Evolutionary conservation across 495 filamentous ascomycete species (phyloP).

Genomic region (Bathelium albidoporum): DNA sequence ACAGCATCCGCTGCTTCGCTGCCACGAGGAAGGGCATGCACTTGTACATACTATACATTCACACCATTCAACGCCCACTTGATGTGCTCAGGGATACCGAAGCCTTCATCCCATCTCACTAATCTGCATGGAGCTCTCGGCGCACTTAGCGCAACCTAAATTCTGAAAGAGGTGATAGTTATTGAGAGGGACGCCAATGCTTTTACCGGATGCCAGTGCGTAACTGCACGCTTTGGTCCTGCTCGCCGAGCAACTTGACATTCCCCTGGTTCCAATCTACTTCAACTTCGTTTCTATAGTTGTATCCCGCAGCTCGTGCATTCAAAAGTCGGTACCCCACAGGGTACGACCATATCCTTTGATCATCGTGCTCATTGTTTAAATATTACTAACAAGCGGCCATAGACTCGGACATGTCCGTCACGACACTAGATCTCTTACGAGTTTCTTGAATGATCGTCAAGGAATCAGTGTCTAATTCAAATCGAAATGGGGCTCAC

Average conservation of each 20-base stretch:
- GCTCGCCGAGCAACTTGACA: neutral
- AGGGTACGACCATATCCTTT: too few species aligned
- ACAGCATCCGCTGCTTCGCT: neutral
- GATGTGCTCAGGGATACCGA: neutral
- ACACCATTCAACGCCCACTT: neutral
- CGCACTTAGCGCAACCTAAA: neutral
- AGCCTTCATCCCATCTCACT: neutral
- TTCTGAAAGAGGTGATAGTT: neutral
- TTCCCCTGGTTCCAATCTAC: neutral
- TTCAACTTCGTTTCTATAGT: too few species aligned
- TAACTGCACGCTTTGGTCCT: neutral
- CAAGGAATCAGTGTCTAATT: neutral
- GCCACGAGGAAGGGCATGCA: neutral
- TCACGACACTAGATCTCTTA: neutral
- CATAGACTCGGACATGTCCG: too few species aligned
- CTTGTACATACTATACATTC: neutral
- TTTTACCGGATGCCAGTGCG: neutral
- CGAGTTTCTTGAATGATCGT: neutral
- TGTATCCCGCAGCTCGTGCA: too few species aligned
- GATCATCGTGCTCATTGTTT: too few species aligned
- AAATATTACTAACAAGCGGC: too few species aligned
- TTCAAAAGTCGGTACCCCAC: too few species aligned
- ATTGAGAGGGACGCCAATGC: neutral
- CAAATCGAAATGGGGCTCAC: conserved; percentile 16
- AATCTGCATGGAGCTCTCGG: neutral